A percentile compares a stretch with the other conserved stretches of the same genome.
phyloP scores from a whole-genome alignment of 2,329 filamentous ascomycete species.

The Hypoxylon sp. region DNA sequence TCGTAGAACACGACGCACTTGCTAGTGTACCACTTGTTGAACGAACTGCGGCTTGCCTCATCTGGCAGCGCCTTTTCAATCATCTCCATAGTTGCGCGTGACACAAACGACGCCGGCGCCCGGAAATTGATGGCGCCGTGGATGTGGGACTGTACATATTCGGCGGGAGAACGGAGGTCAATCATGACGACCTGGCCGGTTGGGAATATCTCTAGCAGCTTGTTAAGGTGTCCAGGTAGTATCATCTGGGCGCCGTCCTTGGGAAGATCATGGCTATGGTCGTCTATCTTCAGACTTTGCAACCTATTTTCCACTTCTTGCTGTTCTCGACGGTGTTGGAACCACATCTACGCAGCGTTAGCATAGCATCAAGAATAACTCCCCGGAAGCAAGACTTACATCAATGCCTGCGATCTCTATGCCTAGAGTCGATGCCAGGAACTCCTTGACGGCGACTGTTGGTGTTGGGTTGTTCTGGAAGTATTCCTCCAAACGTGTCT shows the following conservation, averaged over 20 bases:
- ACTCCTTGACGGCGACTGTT: conserved; percentile 58
- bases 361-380: conserved; percentile 1
- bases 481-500: conserved; percentile 61
- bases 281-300: conserved; percentile 53
- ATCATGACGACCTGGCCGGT: conserved; percentile 57
- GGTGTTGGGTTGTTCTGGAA: conserved; percentile 58
- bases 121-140: conserved; percentile 61
- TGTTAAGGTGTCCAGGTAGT: conserved; percentile 59
- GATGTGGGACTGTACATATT: conserved; percentile 61
- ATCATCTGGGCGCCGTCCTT: conserved; percentile 56
- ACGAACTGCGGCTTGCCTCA: conserved; percentile 55
- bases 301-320: conserved; percentile 56
- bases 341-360: conserved; percentile 54
- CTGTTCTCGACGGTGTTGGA: conserved; percentile 60
- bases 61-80: conserved; percentile 59
- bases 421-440: conserved; percentile 62
- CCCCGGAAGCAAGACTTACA: conserved; percentile 43
- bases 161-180: conserved; percentile 56
- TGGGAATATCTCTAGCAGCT: conserved; percentile 59
- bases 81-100: conserved; percentile 57
- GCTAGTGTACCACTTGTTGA: conserved; percentile 56
- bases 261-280: conserved; percentile 41
- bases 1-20: conserved; percentile 63
- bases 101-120: conserved; percentile 58
- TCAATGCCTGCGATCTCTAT: conserved; percentile 60